Evolutionary conservation across 2,329 filamentous ascomycete species (phyloP), one percentile per base, ranked within the genome.

Genomic region (Aspergillus luchuensis): DNA sequence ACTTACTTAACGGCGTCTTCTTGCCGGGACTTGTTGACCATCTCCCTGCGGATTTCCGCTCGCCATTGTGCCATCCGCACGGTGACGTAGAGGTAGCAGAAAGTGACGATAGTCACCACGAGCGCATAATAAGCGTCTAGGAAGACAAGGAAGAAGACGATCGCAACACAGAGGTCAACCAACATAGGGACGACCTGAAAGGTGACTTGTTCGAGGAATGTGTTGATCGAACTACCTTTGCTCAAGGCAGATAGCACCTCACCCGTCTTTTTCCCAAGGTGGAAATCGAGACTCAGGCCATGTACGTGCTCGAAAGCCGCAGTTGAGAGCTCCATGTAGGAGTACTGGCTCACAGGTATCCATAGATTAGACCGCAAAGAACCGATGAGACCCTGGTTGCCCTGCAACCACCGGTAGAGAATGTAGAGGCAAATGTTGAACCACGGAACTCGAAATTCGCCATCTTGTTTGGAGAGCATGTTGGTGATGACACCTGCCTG

Each of bases 221-320:
- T 92, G 72, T 98, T 98, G 81, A 99, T 96, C 3, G 94, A 91
- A 62, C 90, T 93, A 49, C 95, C 95, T 76, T 99, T 99, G 80
- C 95, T 97, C 66, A 99, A 83, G 0, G 95, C 95, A 13, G 94
- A 98, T 15, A 98, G 81, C 8, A 99, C 92, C 77, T 99, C 95
- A 64, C 95, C 95, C 0, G 95, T 99, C 72, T 94, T 91, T 79
- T 99, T 99, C 56, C 92, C 92, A 3, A 98, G 85, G 73, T 99
- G 95, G 72, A 99, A 99, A 74, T 98, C 95, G 66, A 98, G 84
- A 75, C 93, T 97, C 36, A 99, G 87, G 54, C 90, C 89, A 76
- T 99, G 95, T 21, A 99, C 95, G 74, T 99, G 95, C 78, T 98
- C 94, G 73, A 99, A 99, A 10, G 94, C 92, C 15, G 95, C 93